These are phyloP conservation scores for Saxispiralis lemnorum DNA, from an alignment of 495 filamentous ascomycete species.

Conservation along the genomic window DNA sequence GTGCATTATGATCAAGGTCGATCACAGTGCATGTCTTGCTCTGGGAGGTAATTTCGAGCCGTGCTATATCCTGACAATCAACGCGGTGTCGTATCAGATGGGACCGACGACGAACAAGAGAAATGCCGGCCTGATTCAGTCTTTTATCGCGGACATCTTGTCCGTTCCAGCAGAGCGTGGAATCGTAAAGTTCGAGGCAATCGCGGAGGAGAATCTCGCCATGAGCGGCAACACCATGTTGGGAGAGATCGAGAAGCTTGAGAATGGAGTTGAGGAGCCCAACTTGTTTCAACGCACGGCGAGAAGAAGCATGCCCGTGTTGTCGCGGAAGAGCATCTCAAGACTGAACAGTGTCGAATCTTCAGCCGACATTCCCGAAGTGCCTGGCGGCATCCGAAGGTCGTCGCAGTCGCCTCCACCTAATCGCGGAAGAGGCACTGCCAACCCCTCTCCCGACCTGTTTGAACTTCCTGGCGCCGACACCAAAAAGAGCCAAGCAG, in stretches of 20 bases:
- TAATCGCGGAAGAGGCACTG: no score
- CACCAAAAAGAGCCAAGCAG: background rate
- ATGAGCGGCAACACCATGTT: slow-evolving; percentile 50
- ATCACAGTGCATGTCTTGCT: slow-evolving; percentile 57
- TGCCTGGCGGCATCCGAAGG: slow-evolving; percentile 14
- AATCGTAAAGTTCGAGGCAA: slow-evolving; percentile 49
- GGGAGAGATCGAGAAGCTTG: slow-evolving; percentile 47
- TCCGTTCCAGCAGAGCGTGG: slow-evolving; percentile 46
- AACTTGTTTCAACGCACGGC: no score
- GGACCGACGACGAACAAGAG: slow-evolving; percentile 66
- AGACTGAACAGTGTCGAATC: slow-evolving; percentile 1
- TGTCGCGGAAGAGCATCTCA: background rate
- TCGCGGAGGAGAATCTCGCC: slow-evolving; percentile 52
- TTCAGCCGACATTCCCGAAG: background rate
- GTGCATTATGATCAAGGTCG: slow-evolving; percentile 52
- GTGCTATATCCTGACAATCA: slow-evolving; percentile 65
- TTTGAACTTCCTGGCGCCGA: slow-evolving; percentile 9
- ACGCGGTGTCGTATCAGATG: slow-evolving; percentile 47
- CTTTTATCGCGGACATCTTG: slow-evolving; percentile 47
- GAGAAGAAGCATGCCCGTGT: no score
- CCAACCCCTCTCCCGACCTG: background rate
- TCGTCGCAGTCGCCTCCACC: background rate
- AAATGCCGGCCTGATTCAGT: slow-evolving; percentile 57
- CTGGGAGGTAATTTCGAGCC: slow-evolving; percentile 59
- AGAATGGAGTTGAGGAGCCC: slow-evolving; percentile 16